Base-by-base conservation (phyloP, 2,329 filamentous ascomycete species). In the Annulohypoxylon truncatum region DNA sequence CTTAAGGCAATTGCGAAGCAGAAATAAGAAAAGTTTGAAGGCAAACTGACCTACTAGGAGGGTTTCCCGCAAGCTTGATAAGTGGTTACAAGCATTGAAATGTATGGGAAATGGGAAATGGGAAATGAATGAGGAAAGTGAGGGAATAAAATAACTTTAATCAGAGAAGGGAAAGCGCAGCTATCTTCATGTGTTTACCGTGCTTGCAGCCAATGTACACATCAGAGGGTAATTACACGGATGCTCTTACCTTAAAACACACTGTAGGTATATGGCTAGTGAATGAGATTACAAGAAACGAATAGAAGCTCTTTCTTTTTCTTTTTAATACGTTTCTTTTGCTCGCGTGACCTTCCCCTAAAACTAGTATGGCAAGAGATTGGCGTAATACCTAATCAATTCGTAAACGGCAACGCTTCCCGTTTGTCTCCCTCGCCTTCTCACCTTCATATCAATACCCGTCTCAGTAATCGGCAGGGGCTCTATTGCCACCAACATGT, bases 331-430 rank as follows among this genome's bases (percentile, higher is more conserved):
- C 22, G 46, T 42, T 59, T 22, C 57, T 52, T 52, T 40, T 56
- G 61, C 38, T 48, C 66, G 66, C 61, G 46, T 68, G 66, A 68
- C 53, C n/a, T 42, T 58, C 24, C 28, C 47, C 29, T 56, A 59
- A 51, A 59, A 47, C 58, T 42, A 55, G 44, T 64, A 38, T n/a
- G 61, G 56, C 53, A 65, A 65, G 48, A 65, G 65, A 67, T 64
- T 67, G 50, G n/a, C 64, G 26, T 42, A 15, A 48, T 42, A 42
- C 15, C 61, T 42, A 67, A 54, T 64, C 40, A 61, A 44, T 51
- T 31, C 22, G 18, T 47, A 9, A 15, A 22, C 33, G 18, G 48
- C 24, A 50, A 26, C 5, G 20, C 18, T 26, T 48, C 29, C 46
- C 22, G 33, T 47, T 57, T 59, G 33, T 35, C 26, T 52, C 44